Base-by-base conservation (phyloP, 169 alveolate species). In the Theileria parva region DNA sequence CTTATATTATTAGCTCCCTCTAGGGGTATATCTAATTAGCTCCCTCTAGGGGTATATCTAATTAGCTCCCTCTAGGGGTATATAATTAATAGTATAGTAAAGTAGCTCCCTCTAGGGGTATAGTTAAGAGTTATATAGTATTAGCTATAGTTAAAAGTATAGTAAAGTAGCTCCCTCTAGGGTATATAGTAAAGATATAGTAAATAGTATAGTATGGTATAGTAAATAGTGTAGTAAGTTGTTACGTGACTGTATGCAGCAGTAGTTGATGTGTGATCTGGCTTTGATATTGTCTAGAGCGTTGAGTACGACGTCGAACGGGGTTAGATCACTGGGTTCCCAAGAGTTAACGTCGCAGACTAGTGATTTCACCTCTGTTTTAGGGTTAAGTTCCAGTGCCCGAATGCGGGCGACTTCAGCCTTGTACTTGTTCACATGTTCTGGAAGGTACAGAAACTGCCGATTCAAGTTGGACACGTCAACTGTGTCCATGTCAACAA, bases 381-480 rank as follows among this genome's bases (percentile, higher is more conserved):
- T 79, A 12, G 89, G 91, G 21, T 60, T 37, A 51, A 70, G 69
- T 59, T 71, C 70, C 19, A 71, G 86, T 11, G 92, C 92, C 13
- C 92, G 89, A 51, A 93, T 91, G 17, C 95, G 93, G 12, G 98
- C 98, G 13, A 95, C 98, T 71, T 88, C 89, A 11, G 98, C 90
- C 81, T 97, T 97, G 75, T 85, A 93, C 60, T 85, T 74, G 44
- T 81, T 86, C 63, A 86, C 86, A 65, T 86, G 85, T n/a, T 86
- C 66, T 44, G 85, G 85, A 70, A 95, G 91, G 87, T 97, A 98
- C 48, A 98, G 91, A 91, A 98, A 98, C 86, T 98, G 99, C 73
- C 99, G 89, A 88, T 98, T 98, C 59, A 98, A 89, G 83, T 98
- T 98, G 8, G 99, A 94, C 34, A 97, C 91, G 84, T 97, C 99